Base-by-base conservation (phyloP, 768 basidiomycete genomes). In the Trametes gibbosa region DNA sequence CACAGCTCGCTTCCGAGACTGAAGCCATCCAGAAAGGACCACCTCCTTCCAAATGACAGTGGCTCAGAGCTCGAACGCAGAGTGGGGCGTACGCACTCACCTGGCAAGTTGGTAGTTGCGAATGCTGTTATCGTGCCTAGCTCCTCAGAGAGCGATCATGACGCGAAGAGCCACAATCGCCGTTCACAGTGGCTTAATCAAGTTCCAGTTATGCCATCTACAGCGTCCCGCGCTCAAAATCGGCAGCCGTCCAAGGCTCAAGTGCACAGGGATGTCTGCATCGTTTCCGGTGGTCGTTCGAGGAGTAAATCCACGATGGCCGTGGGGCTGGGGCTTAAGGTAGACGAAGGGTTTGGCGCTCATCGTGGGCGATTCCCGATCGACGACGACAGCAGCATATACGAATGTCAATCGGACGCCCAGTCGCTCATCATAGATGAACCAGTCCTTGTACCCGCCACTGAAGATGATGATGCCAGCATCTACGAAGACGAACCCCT, bases 61-160 rank as follows among this genome's bases (percentile, higher is more conserved):
- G 66, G 58, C 6, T 68, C 64, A 1, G 69, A 70, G 53, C 61
- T 65, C 1, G 68, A 66, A 29, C 58, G 64, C 0, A 51, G 59
- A n/a, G 63, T 65, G 29, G 53, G 56, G 5, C 51, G 47, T 10
- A 39, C 40, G 16, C 45, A 56, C 2, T 56, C 59, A 5, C 49
- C 58, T 3, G 65, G 67, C 2, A 41, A 62, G 23, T 63, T 72
- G 0, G 62, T 70, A 2, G 66, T 70, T 6, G 53, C 69, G 2
- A 70, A 72, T 47, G 69, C 65, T 25, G 62, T 54, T 3, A 64
- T 68, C 25, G 50, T 65, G 2, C 66, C 66, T 9, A 70, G 68
- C 50, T 68, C 68, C 0, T 67, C 66, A 0, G 69, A 67, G 23
- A 67, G 62, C 40, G 63, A 62, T 9, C 57, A 62, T 16, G 35